phyloP scores from a whole-genome alignment of 768 basidiomycete genomes.

The Peribolospora baueri region DNA sequence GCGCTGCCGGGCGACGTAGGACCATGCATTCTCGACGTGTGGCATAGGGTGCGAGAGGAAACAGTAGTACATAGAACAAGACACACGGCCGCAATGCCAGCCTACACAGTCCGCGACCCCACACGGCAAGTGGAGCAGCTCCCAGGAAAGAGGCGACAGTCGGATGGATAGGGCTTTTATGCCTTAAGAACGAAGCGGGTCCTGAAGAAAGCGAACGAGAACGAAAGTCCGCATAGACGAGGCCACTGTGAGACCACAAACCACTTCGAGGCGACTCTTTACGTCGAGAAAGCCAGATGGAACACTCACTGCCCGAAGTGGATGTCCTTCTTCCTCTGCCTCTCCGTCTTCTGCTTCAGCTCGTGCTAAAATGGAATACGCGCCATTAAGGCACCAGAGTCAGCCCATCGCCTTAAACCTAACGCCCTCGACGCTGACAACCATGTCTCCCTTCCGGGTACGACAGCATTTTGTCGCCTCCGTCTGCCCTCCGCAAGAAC shows the following conservation, averaged over 20 bases:
- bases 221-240: neutral
- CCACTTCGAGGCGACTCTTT: neutral
- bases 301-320: slow-evolving; percentile 34
- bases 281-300: slow-evolving; percentile 47
- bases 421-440: neutral
- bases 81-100: neutral
- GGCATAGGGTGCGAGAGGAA: neutral
- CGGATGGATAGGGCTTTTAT: neutral
- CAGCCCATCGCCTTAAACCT: neutral
- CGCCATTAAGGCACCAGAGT: neutral
- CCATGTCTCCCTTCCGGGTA: neutral
- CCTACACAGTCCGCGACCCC: neutral
- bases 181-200: neutral
- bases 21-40: neutral
- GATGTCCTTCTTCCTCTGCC: slow-evolving; percentile 24
- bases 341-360: slow-evolving; percentile 58
- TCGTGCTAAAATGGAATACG: slow-evolving; percentile 41
- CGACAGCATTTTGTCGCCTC: too few relatives aligned
- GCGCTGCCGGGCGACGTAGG: neutral
- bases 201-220: too few relatives aligned
- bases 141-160: neutral
- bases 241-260: neutral
- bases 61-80: neutral
- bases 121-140: neutral
- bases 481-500: neutral